Base-by-base conservation (phyloP, 148 eudicot genomes). In the Chenopodium formosanum region DNA sequence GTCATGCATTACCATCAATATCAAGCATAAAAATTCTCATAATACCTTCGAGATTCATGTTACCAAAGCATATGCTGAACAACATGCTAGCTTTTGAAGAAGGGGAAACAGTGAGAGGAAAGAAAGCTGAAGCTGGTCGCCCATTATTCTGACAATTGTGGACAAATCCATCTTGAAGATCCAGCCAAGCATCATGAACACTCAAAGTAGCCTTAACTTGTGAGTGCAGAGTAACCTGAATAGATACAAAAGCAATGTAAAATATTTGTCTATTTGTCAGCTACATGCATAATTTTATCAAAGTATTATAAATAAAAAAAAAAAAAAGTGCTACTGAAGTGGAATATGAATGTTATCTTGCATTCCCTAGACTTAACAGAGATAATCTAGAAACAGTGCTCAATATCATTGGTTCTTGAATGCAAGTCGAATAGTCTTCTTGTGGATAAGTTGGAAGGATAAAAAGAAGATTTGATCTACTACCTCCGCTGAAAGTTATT, bases 151-250 rank as follows among this genome's bases (percentile, higher is more conserved):
- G 83, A 84, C 86, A 89, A 81, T 97, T 80, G 83, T 96, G 99
- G 82, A 90, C 83, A 87, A 96, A 96, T 81, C 99, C 99, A 82
- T 90, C 92, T 90, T 94, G 99, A 86, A 96, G 98, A 89, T 94
- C 94, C 80, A 96, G 88, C 99, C 98, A 94, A 77, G 98, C 95
- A 87, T 96, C 99, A 78, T 90, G 82, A 83, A 96, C 91, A 74
- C 92, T 87, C 89, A 94, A 85, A 75, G 92, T 84, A 70, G 98
- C 94, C 83, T 92, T 94, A 56, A 94, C 99, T 91, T 96, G 97
- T 70, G 99, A 96, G 86, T 91, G 94, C 78, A 96, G 81, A 52
- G 93, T 91, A 73, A 94, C 97, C 99, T 96, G 84, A 20, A 89
- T n/a, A 75, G 60, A 48, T n/a, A 62, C 29, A 71, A 65, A 44